Evolutionary conservation across 73 alveolate genomes (phyloP), one percentile per base, ranked within the genome.

Genomic region (Paramecium sexaurelia): DNA sequence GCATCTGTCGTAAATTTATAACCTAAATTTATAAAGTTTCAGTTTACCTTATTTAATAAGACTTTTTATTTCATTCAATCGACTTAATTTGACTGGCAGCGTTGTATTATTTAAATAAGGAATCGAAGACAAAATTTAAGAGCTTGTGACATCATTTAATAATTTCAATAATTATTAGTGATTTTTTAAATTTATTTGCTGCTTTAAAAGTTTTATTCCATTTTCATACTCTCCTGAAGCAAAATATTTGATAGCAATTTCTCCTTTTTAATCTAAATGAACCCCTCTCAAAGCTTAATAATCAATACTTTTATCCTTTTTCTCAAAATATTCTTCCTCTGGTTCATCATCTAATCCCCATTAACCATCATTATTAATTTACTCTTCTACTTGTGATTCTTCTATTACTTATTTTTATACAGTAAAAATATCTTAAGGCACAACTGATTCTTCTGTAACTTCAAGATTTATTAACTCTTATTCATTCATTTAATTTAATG

Each of bases 1-100:
- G 91, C 94, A 36, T 88, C 94, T 0, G 94, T 88, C 4, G 94
- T 88, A 36, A n/a, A 69, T 36, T 69, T 88, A 10, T 88, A 68
- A 0, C 91, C 93, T 86, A 61, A n/a, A 73, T 22, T 6, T 17
- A 15, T n/a, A 17, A 17, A 51, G 7, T 51, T 27, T 5, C 24
- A 66, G 7, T 13, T 4, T 73, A 73, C 87, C 90, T 45, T 41
- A 33, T 43, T 78, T 78, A 9, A 78, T 78, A 37, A 78, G 41
- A 17, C 13, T 39, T 45, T 45, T 39, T 9, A 78, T 9, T 78
- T 78, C 90, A 29, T 78, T 22, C 40, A 40, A 19, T 78, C 75
- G n/a, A 78, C 19, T 41, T 41, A 40, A 10, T 29, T 39, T 24
- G 19, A 78, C 45, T 24, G 35, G 90, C 1, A 37, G 13, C 8